A percentile compares a stretch with the other conserved stretches of the same genome.
These are phyloP conservation scores for Leccinum griseonigrum DNA, from an alignment of 1,284 basidiomycete species.

Conservation along the genomic window DNA sequence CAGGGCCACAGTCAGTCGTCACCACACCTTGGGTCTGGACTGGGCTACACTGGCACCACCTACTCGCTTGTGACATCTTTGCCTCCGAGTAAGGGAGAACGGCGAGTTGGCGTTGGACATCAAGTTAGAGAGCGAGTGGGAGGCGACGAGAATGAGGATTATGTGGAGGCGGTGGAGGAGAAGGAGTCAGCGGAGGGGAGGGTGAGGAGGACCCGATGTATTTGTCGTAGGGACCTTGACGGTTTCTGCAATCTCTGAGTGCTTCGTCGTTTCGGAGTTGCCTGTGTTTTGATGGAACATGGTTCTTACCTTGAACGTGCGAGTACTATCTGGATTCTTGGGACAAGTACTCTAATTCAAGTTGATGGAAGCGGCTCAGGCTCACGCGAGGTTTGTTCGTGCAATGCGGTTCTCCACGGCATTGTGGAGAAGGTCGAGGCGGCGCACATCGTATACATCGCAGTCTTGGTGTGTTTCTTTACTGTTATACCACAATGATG, in stretches of 20 bases:
- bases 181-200: neutral
- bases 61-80: too few species aligned
- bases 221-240: neutral
- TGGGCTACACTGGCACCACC: too few species aligned
- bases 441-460: too few species aligned
- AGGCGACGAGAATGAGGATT: neutral
- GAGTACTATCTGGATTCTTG: too few species aligned
- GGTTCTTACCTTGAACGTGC: too few species aligned
- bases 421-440: too few species aligned
- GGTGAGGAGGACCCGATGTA: neutral
- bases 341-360: too few species aligned
- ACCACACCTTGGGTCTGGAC: neutral
- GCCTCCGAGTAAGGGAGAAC: neutral
- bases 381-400: too few species aligned
- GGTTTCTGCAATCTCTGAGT: neutral
- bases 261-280: neutral
- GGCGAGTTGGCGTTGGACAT: neutral
- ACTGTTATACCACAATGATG: too few species aligned
- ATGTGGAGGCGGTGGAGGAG: neutral
- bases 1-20: neutral
- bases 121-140: neutral
- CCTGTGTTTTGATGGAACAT: neutral
- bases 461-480: too few species aligned
- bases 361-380: too few species aligned
- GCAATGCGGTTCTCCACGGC: too few species aligned